Conservation (phyloP, 345 rosid species). For the Rhizophora apiculata region DNA sequence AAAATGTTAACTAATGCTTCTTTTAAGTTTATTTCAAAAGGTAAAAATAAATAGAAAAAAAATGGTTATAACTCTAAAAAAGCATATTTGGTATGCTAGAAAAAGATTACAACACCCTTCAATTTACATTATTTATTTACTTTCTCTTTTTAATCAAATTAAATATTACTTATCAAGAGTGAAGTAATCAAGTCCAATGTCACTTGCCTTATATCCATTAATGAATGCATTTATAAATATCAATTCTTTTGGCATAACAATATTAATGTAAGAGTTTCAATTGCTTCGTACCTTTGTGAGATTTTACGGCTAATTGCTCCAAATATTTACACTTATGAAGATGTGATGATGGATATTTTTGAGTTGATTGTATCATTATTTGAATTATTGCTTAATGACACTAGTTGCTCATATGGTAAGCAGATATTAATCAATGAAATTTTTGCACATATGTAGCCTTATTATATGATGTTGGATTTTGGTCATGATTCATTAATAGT, state of each 20-base stretch:
- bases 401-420: slow-evolving; percentile 64
- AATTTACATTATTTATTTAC: too few relatives aligned
- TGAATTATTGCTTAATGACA: slow-evolving; percentile 58
- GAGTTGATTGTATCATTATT: slow-evolving; percentile 82
- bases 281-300: slow-evolving; percentile 89
- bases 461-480: slow-evolving; percentile 92
- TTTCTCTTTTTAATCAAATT: slow-evolving; percentile 23
- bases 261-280: slow-evolving; percentile 76
- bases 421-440: slow-evolving; percentile 83
- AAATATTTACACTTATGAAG: slow-evolving; percentile 86
- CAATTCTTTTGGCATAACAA: slow-evolving; percentile 62
- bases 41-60: too few relatives aligned
- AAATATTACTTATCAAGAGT: slow-evolving; percentile 59
- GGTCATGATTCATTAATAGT: slow-evolving; percentile 78
- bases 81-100: too few relatives aligned
- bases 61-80: too few relatives aligned
- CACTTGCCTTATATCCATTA: slow-evolving; percentile 66
- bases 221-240: slow-evolving; percentile 9
- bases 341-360: slow-evolving; percentile 86
- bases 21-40: too few relatives aligned
- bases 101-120: too few relatives aligned
- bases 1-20: too few relatives aligned
- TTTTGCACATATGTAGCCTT: slow-evolving; percentile 82
- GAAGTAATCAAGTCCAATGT: slow-evolving; percentile 66
- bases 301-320: slow-evolving; percentile 94